Conservation (phyloP, 2,329 filamentous ascomycete species). For the Oidium heveae region DNA sequence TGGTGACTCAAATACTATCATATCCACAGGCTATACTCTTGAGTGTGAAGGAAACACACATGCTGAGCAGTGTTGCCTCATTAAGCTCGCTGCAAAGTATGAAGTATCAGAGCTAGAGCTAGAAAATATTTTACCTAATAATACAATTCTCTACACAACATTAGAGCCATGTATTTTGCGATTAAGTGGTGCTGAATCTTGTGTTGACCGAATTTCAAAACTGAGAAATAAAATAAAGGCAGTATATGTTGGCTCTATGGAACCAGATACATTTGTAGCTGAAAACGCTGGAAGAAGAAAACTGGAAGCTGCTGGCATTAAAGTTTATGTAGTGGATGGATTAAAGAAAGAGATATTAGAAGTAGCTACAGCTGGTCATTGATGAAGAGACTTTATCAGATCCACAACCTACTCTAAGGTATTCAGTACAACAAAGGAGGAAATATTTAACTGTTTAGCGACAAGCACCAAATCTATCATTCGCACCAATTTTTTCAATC, state of each 20-base stretch:
- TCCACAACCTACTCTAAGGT: no score
- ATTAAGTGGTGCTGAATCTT: conserved; percentile 49
- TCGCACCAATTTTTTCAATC: no score
- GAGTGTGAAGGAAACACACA: conserved; percentile 87
- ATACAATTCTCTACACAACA: conserved; percentile 57
- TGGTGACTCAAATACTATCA: conserved; percentile 27
- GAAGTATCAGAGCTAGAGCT: conserved; percentile 28
- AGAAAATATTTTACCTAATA: conserved; percentile 22
- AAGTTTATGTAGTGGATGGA: conserved; percentile 46
- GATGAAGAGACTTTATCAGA: no score
- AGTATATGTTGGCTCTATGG: conserved; percentile 69
- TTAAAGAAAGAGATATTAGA: conserved; percentile 58
- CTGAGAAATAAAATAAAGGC: conserved; percentile 31
- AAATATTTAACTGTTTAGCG: no score
- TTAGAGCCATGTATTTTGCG: conserved; percentile 66
- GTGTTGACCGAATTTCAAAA: conserved; percentile 53
- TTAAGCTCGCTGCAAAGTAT: conserved; percentile 36
- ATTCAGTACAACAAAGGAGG: no score
- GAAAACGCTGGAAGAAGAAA: conserved; percentile 50
- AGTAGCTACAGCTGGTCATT: conserved; percentile 74
- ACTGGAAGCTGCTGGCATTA: conserved; percentile 46
- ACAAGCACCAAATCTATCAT: no score
- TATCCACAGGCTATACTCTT: conserved; percentile 71
- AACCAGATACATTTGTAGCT: conserved; percentile 75
- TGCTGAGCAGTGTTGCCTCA: conserved; percentile 76